Evolutionary conservation across 116 monocot species (phyloP).

Genomic region (Zostera marina): DNA sequence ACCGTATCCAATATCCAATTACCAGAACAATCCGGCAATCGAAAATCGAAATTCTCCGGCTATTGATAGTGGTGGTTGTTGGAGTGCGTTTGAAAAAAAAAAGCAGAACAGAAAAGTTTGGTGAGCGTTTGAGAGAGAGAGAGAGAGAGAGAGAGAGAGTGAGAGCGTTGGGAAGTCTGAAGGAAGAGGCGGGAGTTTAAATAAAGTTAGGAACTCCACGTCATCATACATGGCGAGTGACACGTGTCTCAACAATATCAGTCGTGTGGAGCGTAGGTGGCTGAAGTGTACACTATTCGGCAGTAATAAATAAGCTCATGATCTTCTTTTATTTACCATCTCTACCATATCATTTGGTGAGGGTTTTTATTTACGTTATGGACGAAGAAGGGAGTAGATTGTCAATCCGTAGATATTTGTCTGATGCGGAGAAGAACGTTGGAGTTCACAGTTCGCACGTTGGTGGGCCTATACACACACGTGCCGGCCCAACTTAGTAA

Average conservation of each 20-base stretch:
- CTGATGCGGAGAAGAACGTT: background rate
- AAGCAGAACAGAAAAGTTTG: background rate
- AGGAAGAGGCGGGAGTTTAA: constrained; percentile 1
- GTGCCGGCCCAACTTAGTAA: background rate
- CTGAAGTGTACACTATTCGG: too few species aligned
- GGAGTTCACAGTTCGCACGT: background rate
- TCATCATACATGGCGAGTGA: background rate
- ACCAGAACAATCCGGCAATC: background rate
- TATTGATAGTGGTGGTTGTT: background rate
- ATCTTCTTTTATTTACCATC: too few species aligned
- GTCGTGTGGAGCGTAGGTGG: background rate
- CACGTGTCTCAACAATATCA: background rate
- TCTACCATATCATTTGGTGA: too few species aligned
- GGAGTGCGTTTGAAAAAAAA: background rate
- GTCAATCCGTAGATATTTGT: background rate
- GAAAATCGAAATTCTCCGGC: background rate
- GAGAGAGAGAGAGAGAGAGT: too few species aligned
- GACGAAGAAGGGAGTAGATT: background rate
- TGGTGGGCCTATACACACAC: background rate
- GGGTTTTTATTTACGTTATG: too few species aligned
- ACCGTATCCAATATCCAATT: background rate
- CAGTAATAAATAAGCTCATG: too few species aligned
- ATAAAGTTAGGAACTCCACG: background rate
- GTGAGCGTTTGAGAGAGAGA: too few species aligned
- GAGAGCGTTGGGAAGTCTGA: too few species aligned